These are phyloP conservation scores for Cadophora gregata DNA, from an alignment of 2,329 filamentous ascomycete species.

Conservation along the genomic window DNA sequence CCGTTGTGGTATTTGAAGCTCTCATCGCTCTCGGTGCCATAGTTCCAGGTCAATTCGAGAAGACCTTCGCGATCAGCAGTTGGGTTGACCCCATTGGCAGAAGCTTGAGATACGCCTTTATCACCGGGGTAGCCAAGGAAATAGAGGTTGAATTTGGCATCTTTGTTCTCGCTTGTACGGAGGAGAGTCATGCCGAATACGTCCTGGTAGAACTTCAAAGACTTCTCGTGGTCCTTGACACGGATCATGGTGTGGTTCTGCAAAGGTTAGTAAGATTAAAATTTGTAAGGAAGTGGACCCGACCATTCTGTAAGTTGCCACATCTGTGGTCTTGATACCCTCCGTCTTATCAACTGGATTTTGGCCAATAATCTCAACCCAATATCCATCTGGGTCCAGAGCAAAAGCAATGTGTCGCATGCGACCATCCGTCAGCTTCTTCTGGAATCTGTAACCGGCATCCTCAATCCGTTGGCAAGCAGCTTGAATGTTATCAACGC, in stretches of 20 bases:
- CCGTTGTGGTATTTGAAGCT: conserved; percentile 89
- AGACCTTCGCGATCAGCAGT: conserved; percentile 78
- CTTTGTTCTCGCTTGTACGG: conserved; percentile 72
- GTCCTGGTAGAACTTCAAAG: conserved; percentile 82
- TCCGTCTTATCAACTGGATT: conserved; percentile 76
- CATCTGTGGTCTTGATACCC: conserved; percentile 73
- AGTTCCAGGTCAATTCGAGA: conserved; percentile 87
- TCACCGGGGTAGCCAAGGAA: conserved; percentile 81
- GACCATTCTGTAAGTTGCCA: conserved; percentile 75
- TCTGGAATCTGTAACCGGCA: conserved; percentile 92
- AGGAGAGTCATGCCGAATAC: conserved; percentile 86
- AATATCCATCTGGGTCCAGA: conserved; percentile 86
- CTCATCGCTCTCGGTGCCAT: conserved; percentile 84
- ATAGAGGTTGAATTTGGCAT: conserved; percentile 85
- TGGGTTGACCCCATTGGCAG: conserved; percentile 61
- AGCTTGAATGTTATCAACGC: conserved; percentile 83
- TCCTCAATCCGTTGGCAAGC: conserved; percentile 90
- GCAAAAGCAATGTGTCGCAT: conserved; percentile 91
- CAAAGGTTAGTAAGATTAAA: conserved; percentile 16
- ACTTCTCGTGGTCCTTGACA: conserved; percentile 80
- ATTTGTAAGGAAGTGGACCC: conserved; percentile 18
- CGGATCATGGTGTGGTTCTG: conserved; percentile 94
- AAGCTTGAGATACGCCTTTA: conserved; percentile 58
- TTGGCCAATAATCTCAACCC: conserved; percentile 81
- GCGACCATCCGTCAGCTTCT: conserved; percentile 86